Percentiles rank a stretch among this genome's conserved stretches.
Conservation (phyloP, 2,329 filamentous ascomycete species). For the Microcyclosporella mali region DNA sequence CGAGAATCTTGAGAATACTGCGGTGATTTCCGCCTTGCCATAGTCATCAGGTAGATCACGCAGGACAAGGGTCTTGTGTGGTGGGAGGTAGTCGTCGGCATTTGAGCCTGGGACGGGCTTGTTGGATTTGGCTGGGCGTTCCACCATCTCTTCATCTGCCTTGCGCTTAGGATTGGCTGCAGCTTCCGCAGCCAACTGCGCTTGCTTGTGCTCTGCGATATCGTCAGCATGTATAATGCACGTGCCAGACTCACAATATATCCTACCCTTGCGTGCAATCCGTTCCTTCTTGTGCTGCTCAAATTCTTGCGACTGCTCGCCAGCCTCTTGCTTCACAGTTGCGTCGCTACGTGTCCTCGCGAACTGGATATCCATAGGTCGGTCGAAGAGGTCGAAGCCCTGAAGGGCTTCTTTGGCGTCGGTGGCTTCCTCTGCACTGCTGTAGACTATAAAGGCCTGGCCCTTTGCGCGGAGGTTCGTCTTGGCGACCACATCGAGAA, state of each 20-base stretch:
- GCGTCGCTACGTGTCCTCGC: constrained; percentile 83
- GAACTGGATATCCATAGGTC: constrained; percentile 78
- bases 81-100: constrained; percentile 95
- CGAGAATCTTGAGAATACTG: constrained; percentile 81
- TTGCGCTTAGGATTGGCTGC: constrained; percentile 45
- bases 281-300: constrained; percentile 80
- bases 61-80: constrained; percentile 93
- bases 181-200: constrained; percentile 69
- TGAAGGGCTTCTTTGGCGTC: constrained; percentile 83
- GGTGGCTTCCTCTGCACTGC: constrained; percentile 68
- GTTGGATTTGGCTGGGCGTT: constrained; percentile 60
- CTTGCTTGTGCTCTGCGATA: constrained; percentile 65
- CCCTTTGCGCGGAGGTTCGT: constrained; percentile 87
- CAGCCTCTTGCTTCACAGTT: constrained; percentile 60
- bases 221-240: constrained; percentile 8
- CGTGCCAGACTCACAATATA: neutral
- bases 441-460: constrained; percentile 92
- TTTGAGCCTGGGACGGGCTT: constrained; percentile 67
- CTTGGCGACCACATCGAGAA: constrained; percentile 81
- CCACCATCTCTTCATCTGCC: constrained; percentile 52
- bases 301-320: constrained; percentile 69
- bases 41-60: constrained; percentile 86
- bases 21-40: constrained; percentile 70
- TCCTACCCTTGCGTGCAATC: constrained; percentile 79
- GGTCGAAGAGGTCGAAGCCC: constrained; percentile 87